phyloP scores from a whole-genome alignment of 257 asterid species.

The Henckelia pumila region DNA sequence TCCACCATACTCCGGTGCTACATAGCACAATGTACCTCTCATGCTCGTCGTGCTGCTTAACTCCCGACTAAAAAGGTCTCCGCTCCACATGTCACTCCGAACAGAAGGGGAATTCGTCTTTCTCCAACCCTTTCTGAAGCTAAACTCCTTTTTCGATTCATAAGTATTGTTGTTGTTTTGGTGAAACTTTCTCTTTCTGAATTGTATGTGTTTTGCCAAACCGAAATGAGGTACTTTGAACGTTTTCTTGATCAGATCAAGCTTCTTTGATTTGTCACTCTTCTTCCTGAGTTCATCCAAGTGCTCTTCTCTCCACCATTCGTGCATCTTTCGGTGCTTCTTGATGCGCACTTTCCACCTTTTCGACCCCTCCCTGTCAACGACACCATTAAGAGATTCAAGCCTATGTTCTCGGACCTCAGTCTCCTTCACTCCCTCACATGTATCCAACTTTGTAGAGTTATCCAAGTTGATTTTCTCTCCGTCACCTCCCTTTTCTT shows the following conservation, averaged over 20 bases:
- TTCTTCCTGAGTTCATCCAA: conserved; percentile 52
- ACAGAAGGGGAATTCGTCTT: conserved; percentile 48
- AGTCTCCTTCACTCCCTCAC: conserved; percentile 42
- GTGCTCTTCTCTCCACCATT: conserved; percentile 98
- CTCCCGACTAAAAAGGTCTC: conserved; percentile 81
- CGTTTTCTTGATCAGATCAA: conserved; percentile 29
- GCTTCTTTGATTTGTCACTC: conserved; percentile 30
- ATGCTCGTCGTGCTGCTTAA: conserved; percentile 95
- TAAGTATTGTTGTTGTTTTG: conserved; percentile 26
- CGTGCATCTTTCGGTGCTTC: conserved; percentile 82
- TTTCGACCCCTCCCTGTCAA: conserved; percentile 40
- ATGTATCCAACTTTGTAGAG: conserved; percentile 25
- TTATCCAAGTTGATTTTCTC: conserved; percentile 29
- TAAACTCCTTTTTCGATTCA: conserved; percentile 54
- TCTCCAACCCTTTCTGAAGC: conserved; percentile 67
- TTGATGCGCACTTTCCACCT: conserved; percentile 32
- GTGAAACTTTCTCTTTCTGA: conserved; percentile 30
- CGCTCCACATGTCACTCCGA: conserved; percentile 76
- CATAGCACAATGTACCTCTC: conserved; percentile 93
- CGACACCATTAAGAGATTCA: conserved; percentile 28
- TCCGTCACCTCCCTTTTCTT: conserved; percentile 46
- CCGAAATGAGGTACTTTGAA: conserved; percentile 60
- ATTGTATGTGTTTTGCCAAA: conserved; percentile 52
- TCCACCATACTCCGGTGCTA: conserved; percentile 85
- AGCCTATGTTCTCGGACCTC: conserved; percentile 30